Conservation (phyloP, 1,139 yeast genomes). For the Protomyces gravidus region DNA sequence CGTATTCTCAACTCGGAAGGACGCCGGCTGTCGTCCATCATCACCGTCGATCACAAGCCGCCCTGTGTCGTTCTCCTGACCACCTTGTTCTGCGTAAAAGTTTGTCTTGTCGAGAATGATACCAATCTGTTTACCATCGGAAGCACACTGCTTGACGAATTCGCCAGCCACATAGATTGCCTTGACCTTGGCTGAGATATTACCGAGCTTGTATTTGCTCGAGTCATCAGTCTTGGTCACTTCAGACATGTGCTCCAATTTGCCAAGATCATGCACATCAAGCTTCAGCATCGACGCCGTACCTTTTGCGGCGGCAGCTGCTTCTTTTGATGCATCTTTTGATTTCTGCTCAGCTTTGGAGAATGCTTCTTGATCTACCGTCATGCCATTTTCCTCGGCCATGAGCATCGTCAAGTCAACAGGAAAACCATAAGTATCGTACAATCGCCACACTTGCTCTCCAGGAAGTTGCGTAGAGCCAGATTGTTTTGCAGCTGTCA, state of each 20-base stretch:
- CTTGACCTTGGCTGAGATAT: constrained; percentile 47
- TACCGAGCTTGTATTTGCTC: constrained; percentile 49
- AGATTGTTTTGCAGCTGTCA: constrained; percentile 60
- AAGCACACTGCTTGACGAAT: constrained; percentile 54
- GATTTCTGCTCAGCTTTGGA: constrained; percentile 85
- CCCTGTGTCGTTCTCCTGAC: constrained; percentile 96
- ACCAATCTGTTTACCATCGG: constrained; percentile 61
- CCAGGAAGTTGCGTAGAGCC: constrained; percentile 78
- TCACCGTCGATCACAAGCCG: constrained; percentile 66
- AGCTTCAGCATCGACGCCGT: constrained; percentile 64
- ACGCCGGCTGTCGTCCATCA: constrained; percentile 54
- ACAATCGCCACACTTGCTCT: constrained; percentile 94
- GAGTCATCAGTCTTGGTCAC: constrained; percentile 80
- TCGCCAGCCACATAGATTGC: constrained; percentile 54
- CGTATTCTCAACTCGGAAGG: constrained; percentile 84
- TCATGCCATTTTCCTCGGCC: constrained; percentile 98
- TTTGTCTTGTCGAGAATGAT: constrained; percentile 81
- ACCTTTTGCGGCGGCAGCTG: constrained; percentile 71
- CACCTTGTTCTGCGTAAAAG: constrained; percentile 98
- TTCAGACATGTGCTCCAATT: constrained; percentile 42
- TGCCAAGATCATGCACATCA: constrained; percentile 82
- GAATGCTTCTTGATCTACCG: constrained; percentile 84
- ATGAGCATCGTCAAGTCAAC: constrained; percentile 93
- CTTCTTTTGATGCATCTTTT: constrained; percentile 55
- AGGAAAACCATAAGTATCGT: constrained; percentile 99